Base-by-base conservation (phyloP, 495 filamentous ascomycete genomes). In the Aspergillus cavernicola region DNA sequence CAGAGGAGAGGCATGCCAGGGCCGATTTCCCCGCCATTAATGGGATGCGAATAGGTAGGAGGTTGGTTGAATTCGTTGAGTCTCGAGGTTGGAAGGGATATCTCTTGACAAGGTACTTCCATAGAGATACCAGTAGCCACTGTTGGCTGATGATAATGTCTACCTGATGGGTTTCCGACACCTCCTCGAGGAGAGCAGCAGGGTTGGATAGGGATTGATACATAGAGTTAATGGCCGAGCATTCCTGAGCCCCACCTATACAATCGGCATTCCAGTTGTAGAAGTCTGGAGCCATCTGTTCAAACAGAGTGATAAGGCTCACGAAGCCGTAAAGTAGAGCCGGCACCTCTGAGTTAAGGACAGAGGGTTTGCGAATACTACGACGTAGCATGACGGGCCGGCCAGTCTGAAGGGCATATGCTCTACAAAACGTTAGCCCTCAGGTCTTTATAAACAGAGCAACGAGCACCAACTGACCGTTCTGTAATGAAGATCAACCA, bases 151-250 rank as follows among this genome's bases (percentile, higher is more conserved):
- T 16, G 24, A 45, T 45, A 16, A 10, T 10, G 28, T 45, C 42
- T 3, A 45, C 42, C 42, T 45, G 42, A 28, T 45, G 42, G 19
- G 24, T 45, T 45, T 45, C 42, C 24, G 42, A 45, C 12, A 45
- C 42, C 23, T 45, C 42, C 6, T 7, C 42, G 19, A 45, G 42
- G 23, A 45, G 42, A 7, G 42, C 18, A 12, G 42, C 22, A 16
- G 18, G 42, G 20, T 45, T 45, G 6, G 42, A 28, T 10, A 45
- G 3, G 6, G 42, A 45, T 20, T 45, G 42, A 20, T 45, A 45
- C 42, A 45, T 45, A 6, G 42, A 28, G 15, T 45, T 45, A 20
- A 45, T 26, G 24, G 42, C 24, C 23, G 22, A 16, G 42, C 6
- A 45, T 29, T 45, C 42, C 18, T 23, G 42, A 6, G 10, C 6